phyloP scores from a whole-genome alignment of 75 land plant genomes.

The Larix kaempferi region DNA sequence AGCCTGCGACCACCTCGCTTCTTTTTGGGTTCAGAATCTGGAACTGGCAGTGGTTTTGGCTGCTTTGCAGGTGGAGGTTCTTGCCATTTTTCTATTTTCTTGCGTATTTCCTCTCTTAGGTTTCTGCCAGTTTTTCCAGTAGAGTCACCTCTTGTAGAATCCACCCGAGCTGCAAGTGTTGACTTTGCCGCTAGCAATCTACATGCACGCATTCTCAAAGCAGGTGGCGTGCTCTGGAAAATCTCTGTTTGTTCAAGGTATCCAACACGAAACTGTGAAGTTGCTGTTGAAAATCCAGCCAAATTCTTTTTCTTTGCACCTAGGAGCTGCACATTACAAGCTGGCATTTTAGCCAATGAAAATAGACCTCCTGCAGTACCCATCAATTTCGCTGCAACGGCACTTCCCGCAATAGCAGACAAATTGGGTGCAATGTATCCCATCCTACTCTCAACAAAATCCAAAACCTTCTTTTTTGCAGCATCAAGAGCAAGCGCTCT shows the following conservation, averaged over 20 bases:
- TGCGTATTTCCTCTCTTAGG: constrained; percentile 71
- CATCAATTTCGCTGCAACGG: constrained; percentile 97
- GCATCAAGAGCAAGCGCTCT: constrained; percentile 86
- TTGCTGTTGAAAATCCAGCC: constrained; percentile 87
- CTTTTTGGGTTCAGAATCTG: constrained; percentile 98
- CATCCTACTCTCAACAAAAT: constrained; percentile 97
- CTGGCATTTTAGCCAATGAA: constrained; percentile 92
- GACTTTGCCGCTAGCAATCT: constrained; percentile 88
- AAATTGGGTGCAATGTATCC: constrained; percentile 96
- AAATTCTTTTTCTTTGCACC: constrained; percentile 84
- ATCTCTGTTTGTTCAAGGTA: constrained; percentile 91
- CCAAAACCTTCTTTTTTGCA: constrained; percentile 90
- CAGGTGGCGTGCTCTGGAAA: constrained; percentile 89
- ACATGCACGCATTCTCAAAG: constrained; percentile 80
- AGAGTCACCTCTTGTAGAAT: constrained; percentile 82
- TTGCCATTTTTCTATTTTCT: constrained; percentile 98
- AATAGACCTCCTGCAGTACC: constrained; percentile 94
- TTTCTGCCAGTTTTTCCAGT: constrained; percentile 83
- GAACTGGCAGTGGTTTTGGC: constrained; percentile 96
- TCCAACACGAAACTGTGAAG: constrained; percentile 80
- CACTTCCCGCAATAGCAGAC: constrained; percentile 94
- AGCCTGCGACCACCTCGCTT: constrained; percentile 97
- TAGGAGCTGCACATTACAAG: constrained; percentile 88
- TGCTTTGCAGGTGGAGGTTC: constrained; percentile 98
- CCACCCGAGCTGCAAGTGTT: constrained; percentile 92